Evolutionary conservation across 2,329 filamentous ascomycete species (phyloP).

Genomic region (Didymosphaeria variabile): DNA sequence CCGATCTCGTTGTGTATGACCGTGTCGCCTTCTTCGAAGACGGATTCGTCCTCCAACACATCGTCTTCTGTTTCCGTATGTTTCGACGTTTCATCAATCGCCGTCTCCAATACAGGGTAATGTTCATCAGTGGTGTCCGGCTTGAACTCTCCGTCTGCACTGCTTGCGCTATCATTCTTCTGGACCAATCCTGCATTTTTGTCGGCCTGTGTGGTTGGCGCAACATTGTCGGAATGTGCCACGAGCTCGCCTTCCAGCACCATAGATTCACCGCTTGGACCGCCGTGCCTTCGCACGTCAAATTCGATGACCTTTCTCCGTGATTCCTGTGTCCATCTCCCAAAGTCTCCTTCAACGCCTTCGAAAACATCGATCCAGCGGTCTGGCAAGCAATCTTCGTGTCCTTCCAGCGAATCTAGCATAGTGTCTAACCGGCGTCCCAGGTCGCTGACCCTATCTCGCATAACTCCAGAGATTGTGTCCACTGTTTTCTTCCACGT

Average conservation of each 20-base stretch:
- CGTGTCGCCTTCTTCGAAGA: conserved; percentile 48
- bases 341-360: conserved; percentile 77
- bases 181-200: neutral
- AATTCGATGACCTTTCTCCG: conserved; percentile 77
- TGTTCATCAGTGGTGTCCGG: neutral
- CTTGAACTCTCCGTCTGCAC: neutral
- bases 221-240: conserved; percentile 23
- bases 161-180: neutral
- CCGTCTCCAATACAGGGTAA: neutral
- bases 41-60: conserved; percentile 34
- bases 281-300: conserved; percentile 54
- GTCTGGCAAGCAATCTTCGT: conserved; percentile 84
- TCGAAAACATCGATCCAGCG: conserved; percentile 90
- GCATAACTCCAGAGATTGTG: conserved; percentile 69
- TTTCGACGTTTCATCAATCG: neutral
- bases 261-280: conserved; percentile 8
- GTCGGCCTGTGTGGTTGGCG: conserved; percentile 8
- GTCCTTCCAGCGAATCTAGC: conserved; percentile 85
- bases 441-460: conserved; percentile 72
- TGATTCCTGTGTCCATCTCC: conserved; percentile 80
- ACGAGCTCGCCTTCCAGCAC: conserved; percentile 10
- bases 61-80: conserved; percentile 12
- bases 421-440: conserved; percentile 82
- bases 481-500: conserved; percentile 53
- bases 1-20: conserved; percentile 42